These are phyloP conservation scores for Paramecium pentaurelia DNA, from an alignment of 73 alveolate genomes.

Conservation along the genomic window DNA sequence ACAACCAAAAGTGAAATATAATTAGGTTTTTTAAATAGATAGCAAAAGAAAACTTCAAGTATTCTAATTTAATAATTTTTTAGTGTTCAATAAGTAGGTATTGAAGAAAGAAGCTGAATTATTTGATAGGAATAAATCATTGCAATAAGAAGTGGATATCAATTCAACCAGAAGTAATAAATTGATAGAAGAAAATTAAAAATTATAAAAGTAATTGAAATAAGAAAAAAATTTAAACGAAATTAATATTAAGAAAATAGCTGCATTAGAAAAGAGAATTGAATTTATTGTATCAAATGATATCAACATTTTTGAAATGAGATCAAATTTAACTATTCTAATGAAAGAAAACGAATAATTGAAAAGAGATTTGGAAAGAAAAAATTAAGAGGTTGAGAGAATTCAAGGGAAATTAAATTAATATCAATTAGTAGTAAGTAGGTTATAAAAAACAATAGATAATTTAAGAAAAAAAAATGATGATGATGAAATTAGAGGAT, in stretches of 20 bases:
- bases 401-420: conserved; percentile 49
- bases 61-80: neutral
- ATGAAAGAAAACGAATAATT: conserved; percentile 50
- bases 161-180: conserved; percentile 21
- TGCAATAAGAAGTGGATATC: conserved; percentile 23
- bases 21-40: conserved; percentile 44
- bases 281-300: conserved; percentile 51
- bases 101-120: neutral
- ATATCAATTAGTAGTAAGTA: neutral
- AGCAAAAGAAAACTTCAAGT: neutral
- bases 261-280: conserved; percentile 55
- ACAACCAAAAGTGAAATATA: conserved; percentile 54
- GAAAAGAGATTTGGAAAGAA: conserved; percentile 50
- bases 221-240: conserved; percentile 37
- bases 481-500: conserved; percentile 9
- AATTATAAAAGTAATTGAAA: neutral
- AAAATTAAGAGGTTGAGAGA: conserved; percentile 56
- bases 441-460: conserved; percentile 50
- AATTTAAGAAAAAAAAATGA: conserved; percentile 42
- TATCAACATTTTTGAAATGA: conserved; percentile 37
- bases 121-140: conserved; percentile 33
- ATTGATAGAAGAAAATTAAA: conserved; percentile 48
- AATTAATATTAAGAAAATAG: conserved; percentile 30
- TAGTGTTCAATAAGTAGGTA: neutral
- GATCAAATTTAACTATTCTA: conserved; percentile 34